A percentile compares a stretch with the other conserved stretches of the same genome.
Conservation (phyloP, 1,284 basidiomycete genomes). For the Cryptococcus maquisensis region DNA sequence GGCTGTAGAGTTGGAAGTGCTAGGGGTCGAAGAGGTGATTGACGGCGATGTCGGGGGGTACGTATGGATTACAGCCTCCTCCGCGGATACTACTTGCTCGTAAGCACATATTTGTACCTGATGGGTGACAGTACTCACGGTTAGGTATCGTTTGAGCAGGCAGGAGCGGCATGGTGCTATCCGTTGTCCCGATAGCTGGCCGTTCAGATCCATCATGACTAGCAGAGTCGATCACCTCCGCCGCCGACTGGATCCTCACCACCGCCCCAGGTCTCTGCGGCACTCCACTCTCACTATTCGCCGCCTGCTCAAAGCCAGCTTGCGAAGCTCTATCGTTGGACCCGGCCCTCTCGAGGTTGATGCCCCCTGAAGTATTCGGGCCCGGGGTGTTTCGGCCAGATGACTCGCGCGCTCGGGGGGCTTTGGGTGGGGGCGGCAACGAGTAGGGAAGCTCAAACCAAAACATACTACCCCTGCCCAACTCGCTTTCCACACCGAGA, state of each 20-base stretch:
- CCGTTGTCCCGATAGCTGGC: constrained; percentile 23
- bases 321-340: neutral
- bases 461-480: constrained; percentile 47
- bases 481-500: constrained; percentile 56
- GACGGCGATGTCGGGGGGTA: constrained; percentile 7
- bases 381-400: neutral
- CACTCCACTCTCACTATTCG: neutral
- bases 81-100: constrained; percentile 5
- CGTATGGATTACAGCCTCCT: constrained; percentile 21
- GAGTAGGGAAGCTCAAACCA: constrained; percentile 59
- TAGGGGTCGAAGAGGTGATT: neutral
- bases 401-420: neutral
- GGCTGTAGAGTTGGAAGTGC: constrained; percentile 6
- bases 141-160: neutral
- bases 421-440: constrained; percentile 29
- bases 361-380: neutral
- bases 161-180: constrained; percentile 18
- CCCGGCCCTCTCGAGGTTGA: neutral
- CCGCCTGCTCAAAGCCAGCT: neutral
- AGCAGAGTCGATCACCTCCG: neutral
- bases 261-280: constrained; percentile 5
- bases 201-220: constrained; percentile 4
- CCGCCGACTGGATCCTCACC: neutral
- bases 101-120: neutral
- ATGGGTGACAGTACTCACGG: neutral